Evolutionary conservation across 2,329 filamentous ascomycete species (phyloP).

Genomic region (Monosporascus cannonballus): DNA sequence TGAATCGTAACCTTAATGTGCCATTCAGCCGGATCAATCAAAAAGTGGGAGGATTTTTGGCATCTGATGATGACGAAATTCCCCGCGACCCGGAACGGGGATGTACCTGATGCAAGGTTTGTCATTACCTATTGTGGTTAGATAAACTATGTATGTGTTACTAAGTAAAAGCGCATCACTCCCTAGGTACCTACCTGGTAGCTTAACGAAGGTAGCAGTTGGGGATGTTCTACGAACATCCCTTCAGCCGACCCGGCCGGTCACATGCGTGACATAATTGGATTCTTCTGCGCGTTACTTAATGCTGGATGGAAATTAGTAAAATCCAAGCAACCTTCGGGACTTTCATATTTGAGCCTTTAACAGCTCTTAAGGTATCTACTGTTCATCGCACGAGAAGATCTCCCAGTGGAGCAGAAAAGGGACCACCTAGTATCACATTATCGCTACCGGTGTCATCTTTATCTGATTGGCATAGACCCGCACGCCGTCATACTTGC

Average conservation of each 20-base stretch:
- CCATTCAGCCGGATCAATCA: too few relatives aligned
- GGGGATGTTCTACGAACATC: background rate
- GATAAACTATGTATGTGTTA: too few relatives aligned
- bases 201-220: background rate
- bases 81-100: background rate
- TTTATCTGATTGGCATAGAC: background rate
- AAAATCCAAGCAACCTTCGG: background rate
- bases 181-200: background rate
- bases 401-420: too few relatives aligned
- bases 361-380: too few relatives aligned
- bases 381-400: too few relatives aligned
- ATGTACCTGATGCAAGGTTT: too few relatives aligned
- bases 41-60: background rate
- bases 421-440: too few relatives aligned
- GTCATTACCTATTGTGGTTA: too few relatives aligned
- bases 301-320: background rate
- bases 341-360: too few relatives aligned
- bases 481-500: background rate
- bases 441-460: background rate
- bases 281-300: background rate
- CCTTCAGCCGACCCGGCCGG: slow-evolving; percentile 11
- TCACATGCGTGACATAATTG: background rate
- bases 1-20: too few relatives aligned
- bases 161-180: background rate
- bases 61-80: background rate